Conservation (phyloP, 768 basidiomycete genomes). For the Pleurotus giganteus region DNA sequence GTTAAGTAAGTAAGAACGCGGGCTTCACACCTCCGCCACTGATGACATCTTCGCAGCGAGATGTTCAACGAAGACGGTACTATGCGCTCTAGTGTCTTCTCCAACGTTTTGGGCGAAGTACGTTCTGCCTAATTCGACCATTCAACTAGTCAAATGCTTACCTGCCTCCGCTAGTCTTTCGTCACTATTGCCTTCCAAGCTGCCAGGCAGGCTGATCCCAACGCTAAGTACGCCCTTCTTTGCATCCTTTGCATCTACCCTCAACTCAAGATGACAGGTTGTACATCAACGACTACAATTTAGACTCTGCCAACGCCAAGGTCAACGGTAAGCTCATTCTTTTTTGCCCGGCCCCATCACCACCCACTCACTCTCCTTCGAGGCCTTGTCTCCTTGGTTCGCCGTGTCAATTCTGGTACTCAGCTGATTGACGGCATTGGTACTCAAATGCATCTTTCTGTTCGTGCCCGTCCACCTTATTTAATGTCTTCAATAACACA, state of each 20-base stretch:
- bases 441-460: constrained; percentile 42
- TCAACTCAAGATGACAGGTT: constrained; percentile 20
- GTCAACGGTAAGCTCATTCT: constrained; percentile 23
- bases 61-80: constrained; percentile 52
- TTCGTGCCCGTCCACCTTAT: constrained; percentile 14
- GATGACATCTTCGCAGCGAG: constrained; percentile 31
- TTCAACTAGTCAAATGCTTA: constrained; percentile 8
- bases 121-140: not conserved
- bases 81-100: constrained; percentile 45
- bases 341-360: no score
- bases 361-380: constrained; percentile 9
- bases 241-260: not conserved
- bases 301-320: constrained; percentile 49
- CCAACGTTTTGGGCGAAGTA: constrained; percentile 45
- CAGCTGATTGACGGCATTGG: constrained; percentile 49
- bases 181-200: constrained; percentile 51
- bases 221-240: constrained; percentile 33
- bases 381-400: constrained; percentile 39
- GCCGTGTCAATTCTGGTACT: constrained; percentile 33
- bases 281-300: constrained; percentile 47
- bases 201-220: constrained; percentile 46
- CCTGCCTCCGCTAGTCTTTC: constrained; percentile 31
- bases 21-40: not conserved
- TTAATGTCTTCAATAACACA: not conserved
- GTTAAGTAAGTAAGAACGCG: constrained; percentile 30